phyloP scores from a whole-genome alignment of 1,139 yeast species.

The Saccharomyces hybrid region DNA sequence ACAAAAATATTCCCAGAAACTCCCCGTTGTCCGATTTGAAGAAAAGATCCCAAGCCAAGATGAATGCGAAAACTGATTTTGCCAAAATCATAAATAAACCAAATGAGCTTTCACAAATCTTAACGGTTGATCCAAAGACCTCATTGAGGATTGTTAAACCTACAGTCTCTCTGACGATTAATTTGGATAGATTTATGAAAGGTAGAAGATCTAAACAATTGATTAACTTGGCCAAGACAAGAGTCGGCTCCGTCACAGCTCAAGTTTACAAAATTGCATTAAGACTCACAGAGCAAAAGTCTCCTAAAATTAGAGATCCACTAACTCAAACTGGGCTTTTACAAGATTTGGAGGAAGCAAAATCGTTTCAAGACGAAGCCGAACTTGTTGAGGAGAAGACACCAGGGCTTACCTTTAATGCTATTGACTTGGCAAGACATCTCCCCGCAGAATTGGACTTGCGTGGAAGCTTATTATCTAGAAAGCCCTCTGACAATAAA shows the following conservation, averaged over 20 bases:
- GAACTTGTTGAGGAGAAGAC: slow-evolving; percentile 31
- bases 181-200: slow-evolving; percentile 60
- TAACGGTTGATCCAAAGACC: slow-evolving; percentile 33
- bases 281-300: slow-evolving; percentile 47
- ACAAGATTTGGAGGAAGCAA: slow-evolving; percentile 37
- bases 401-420: slow-evolving; percentile 36
- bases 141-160: slow-evolving; percentile 38
- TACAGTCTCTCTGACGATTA: slow-evolving; percentile 50
- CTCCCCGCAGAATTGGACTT: slow-evolving; percentile 39
- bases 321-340: slow-evolving; percentile 32
- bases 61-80: slow-evolving; percentile 41
- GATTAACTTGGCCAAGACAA: slow-evolving; percentile 52
- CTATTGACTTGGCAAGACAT: slow-evolving; percentile 45
- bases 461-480: slow-evolving; percentile 40
- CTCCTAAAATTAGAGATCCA: slow-evolving; percentile 38
- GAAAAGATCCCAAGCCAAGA: slow-evolving; percentile 57
- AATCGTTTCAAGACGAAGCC: slow-evolving; percentile 32
- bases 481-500: slow-evolving; percentile 17
- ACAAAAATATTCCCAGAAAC: slow-evolving; percentile 43
- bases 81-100: slow-evolving; percentile 17
- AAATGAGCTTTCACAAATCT: slow-evolving; percentile 34
- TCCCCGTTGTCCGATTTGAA: slow-evolving; percentile 54
- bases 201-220: slow-evolving; percentile 58
- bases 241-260: slow-evolving; percentile 65
- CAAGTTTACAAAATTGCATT: slow-evolving; percentile 56